These are phyloP conservation scores for Malassezia cuniculi DNA, from an alignment of 1,284 basidiomycete genomes.

Conservation along the genomic window DNA sequence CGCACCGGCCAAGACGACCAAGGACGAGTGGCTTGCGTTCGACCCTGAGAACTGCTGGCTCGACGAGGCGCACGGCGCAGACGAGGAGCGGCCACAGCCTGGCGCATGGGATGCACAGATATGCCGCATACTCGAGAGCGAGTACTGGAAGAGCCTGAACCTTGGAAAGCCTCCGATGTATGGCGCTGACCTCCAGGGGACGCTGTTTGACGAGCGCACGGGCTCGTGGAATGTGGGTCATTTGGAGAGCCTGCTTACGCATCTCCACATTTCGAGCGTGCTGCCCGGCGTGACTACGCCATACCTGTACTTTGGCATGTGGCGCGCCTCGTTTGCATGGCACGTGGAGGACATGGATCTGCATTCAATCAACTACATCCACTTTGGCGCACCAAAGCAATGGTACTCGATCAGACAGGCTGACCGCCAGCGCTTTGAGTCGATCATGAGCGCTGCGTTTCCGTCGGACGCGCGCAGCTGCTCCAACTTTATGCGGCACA, in stretches of 20 bases:
- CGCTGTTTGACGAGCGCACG: constrained; percentile 69
- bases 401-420: constrained; percentile 93
- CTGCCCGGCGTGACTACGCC: constrained; percentile 93
- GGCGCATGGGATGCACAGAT: constrained; percentile 44
- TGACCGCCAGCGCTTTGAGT: constrained; percentile 50
- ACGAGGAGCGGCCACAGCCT: constrained; percentile 12
- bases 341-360: constrained; percentile 84
- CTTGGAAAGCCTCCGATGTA: constrained; percentile 85
- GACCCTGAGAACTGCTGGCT: constrained; percentile 34
- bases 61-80: constrained; percentile 22
- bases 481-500: constrained; percentile 88
- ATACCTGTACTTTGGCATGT: constrained; percentile 98
- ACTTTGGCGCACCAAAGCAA: constrained; percentile 88
- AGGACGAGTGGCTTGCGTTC: constrained; percentile 33
- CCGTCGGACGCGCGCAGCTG: constrained; percentile 53
- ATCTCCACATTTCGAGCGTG: constrained; percentile 56
- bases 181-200: constrained; percentile 83
- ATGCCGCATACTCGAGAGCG: constrained; percentile 72
- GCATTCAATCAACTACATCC: constrained; percentile 97
- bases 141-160: constrained; percentile 82
- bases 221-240: constrained; percentile 82
- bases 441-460: constrained; percentile 39
- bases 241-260: constrained; percentile 72
- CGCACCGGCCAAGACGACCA: constrained; percentile 15
- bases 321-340: constrained; percentile 94